phyloP scores from a whole-genome alignment of 2,329 filamentous ascomycete genomes.

The Pyrenophora seminiperda region DNA sequence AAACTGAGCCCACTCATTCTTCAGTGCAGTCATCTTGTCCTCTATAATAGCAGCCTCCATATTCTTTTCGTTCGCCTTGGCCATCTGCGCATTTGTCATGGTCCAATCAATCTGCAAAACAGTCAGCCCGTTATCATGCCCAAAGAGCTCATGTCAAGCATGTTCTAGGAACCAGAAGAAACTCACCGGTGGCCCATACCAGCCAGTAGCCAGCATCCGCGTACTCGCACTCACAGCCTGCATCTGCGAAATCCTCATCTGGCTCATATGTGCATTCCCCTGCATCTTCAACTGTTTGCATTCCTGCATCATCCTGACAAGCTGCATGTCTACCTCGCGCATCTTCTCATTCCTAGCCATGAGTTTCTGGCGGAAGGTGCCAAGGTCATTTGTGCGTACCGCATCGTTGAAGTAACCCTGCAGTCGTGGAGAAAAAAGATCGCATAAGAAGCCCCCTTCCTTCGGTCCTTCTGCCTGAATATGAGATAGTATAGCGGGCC shows the following conservation, averaged over 20 bases:
- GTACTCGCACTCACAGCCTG: constrained; percentile 3
- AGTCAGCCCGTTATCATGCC: no score
- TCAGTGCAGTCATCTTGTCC: constrained; percentile 18
- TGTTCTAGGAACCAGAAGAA: not conserved
- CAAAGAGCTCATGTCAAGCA: no score
- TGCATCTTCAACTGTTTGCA: constrained; percentile 18
- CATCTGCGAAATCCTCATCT: constrained; percentile 16
- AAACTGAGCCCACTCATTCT: constrained; percentile 21
- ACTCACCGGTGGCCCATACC: constrained; percentile 13
- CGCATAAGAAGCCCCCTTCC: constrained; percentile 18
- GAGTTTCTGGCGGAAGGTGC: constrained; percentile 14
- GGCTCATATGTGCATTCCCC: constrained; percentile 11
- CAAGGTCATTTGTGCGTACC: constrained; percentile 8
- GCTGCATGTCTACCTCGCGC: constrained; percentile 16
- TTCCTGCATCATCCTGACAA: constrained; percentile 16
- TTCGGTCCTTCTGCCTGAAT: not conserved
- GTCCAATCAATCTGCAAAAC: constrained; percentile 14
- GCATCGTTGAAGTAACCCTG: constrained; percentile 21
- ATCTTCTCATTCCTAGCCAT: constrained; percentile 12
- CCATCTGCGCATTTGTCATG: constrained; percentile 15
- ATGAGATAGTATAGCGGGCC: constrained; percentile 6
- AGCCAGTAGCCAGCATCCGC: constrained; percentile 2
- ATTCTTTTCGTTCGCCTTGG: constrained; percentile 12
- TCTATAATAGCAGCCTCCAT: constrained; percentile 21
- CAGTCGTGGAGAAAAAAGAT: constrained; percentile 22